A percentile compares a stretch with the other conserved stretches of the same genome.
phyloP scores from a whole-genome alignment of 371 early-diverging fungal species.

The Mucor ambiguus region DNA sequence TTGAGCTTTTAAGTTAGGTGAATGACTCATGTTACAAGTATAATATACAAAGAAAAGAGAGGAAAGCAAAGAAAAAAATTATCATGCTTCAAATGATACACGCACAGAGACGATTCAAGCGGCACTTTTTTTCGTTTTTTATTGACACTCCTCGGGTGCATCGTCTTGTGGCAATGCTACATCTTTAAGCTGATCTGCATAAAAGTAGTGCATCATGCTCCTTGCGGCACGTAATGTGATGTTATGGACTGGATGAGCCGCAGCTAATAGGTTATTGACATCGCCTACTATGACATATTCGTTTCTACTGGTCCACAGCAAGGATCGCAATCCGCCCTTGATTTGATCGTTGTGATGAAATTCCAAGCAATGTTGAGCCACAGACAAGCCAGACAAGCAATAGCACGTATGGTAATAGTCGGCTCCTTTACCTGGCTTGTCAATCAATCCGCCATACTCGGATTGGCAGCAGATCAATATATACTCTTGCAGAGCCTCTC shows the following conservation, averaged over 20 bases:
- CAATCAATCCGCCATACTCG: conserved; percentile 81
- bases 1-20: conserved; percentile 39
- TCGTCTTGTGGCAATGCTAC: conserved; percentile 40
- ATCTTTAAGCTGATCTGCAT: conserved; percentile 21
- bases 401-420: conserved; percentile 98
- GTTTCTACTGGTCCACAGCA: conserved; percentile 44
- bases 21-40: conserved; percentile 28
- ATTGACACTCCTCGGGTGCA: conserved; percentile 6
- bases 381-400: conserved; percentile 85
- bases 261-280: conserved; percentile 53
- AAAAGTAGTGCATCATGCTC: conserved; percentile 50
- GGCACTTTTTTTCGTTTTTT: not conserved
- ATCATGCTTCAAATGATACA: not conserved
- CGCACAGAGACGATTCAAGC: not conserved
- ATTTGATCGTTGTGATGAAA: conserved; percentile 20
- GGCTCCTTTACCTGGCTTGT: conserved; percentile 85
- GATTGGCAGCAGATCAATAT: conserved; percentile 87
- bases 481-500: conserved; percentile 86
- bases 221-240: conserved; percentile 43
- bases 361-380: conserved; percentile 53
- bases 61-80: not conserved
- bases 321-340: conserved; percentile 36
- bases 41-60: not conserved
- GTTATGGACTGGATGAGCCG: conserved; percentile 69
- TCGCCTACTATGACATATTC: conserved; percentile 52